phyloP scores from a whole-genome alignment of 192 early-diverging fungal genomes.

The Diversispora epigaea region DNA sequence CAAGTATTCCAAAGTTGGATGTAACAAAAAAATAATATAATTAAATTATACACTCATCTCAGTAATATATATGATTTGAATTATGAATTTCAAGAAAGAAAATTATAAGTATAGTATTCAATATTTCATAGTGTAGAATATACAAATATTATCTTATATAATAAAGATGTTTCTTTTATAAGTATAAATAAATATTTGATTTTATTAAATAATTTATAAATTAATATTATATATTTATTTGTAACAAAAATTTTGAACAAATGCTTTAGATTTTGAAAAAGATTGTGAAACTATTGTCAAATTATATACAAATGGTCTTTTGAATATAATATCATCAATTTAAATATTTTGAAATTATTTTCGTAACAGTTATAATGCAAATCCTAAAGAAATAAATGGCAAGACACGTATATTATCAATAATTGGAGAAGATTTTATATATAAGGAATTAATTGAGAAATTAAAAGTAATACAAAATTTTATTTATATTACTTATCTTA shows the following conservation, averaged over 20 bases:
- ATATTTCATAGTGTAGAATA: neutral
- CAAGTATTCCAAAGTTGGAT: neutral
- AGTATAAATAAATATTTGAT: neutral
- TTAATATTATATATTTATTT: too few species aligned
- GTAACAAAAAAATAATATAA: neutral
- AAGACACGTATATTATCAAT: neutral
- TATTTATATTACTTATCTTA: neutral
- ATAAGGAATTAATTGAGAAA: neutral
- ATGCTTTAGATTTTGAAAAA: too few species aligned
- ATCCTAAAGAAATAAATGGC: neutral
- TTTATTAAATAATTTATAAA: too few species aligned
- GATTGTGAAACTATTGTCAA: neutral
- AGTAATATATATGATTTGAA: neutral
- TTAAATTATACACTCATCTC: neutral
- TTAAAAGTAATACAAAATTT: constrained; percentile 2
- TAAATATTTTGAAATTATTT: neutral
- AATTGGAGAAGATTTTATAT: neutral
- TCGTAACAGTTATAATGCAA: neutral
- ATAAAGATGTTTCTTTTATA: neutral
- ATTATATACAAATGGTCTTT: neutral
- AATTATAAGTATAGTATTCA: neutral
- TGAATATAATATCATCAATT: neutral
- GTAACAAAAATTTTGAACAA: too few species aligned
- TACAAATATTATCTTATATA: neutral
- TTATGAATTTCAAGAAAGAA: neutral